These are phyloP conservation scores for Naganishia vishniacii DNA, from an alignment of 768 basidiomycete species.

Conservation along the genomic window DNA sequence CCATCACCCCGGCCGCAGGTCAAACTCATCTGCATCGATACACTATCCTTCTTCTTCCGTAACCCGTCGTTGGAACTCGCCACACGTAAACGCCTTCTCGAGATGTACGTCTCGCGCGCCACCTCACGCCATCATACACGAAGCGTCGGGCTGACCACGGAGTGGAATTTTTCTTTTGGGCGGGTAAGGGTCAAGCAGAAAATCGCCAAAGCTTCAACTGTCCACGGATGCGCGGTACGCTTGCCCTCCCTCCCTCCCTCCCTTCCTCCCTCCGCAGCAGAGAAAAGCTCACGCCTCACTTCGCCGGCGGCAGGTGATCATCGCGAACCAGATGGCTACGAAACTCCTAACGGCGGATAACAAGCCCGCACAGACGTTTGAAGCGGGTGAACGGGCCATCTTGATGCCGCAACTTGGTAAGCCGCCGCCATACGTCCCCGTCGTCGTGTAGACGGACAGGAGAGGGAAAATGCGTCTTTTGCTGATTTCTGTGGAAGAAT, in stretches of 20 bases:
- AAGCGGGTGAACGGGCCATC: slow-evolving; percentile 42
- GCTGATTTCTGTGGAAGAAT: background rate
- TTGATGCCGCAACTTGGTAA: slow-evolving; percentile 47
- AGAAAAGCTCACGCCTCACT: background rate
- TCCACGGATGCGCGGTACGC: slow-evolving; percentile 36
- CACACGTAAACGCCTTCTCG: slow-evolving; percentile 34
- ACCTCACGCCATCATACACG: background rate
- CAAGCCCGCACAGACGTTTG: slow-evolving; percentile 43
- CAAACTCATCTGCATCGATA: slow-evolving; percentile 44
- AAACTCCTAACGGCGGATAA: slow-evolving; percentile 43
- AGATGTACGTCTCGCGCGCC: slow-evolving; percentile 36
- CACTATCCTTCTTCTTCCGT: slow-evolving; percentile 44
- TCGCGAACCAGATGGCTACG: slow-evolving; percentile 45
- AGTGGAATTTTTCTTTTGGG: too few relatives aligned
- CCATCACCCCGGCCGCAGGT: slow-evolving; percentile 29
- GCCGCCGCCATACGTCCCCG: slow-evolving; percentile 4
- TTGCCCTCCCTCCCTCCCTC: background rate
- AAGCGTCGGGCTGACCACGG: background rate
- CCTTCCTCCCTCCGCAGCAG: too few relatives aligned
- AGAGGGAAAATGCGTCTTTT: background rate
- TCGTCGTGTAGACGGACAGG: too few relatives aligned
- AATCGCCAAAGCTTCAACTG: slow-evolving; percentile 40
- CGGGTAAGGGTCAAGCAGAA: slow-evolving; percentile 43
- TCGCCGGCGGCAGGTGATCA: slow-evolving; percentile 33
- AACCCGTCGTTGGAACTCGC: slow-evolving; percentile 37